Evolutionary conservation across 345 rosid species (phyloP), one percentile per base, ranked within the genome.

Genomic region (Physaria fendleri): DNA sequence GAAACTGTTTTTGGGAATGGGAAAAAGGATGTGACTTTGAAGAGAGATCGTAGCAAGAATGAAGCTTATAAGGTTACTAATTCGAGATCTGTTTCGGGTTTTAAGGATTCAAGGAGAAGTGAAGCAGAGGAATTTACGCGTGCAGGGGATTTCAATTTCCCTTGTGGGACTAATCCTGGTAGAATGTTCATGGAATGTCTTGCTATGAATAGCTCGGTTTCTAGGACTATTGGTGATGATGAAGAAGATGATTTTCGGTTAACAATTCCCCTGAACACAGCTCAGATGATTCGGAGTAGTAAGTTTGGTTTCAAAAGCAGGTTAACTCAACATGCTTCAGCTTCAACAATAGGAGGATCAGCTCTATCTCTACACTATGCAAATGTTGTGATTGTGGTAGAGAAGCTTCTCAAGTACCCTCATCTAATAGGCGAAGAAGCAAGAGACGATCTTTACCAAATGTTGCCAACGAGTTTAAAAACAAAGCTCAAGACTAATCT

Each of bases 371-470:
- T 93, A 68, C 97, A 85, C 62, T 89, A 93, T 61, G 97, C 99
- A 0, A 93, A 89, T 61, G 84, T 89, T 7, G 78, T 93, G 62
- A 87, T 93, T 40, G 85, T 93, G 12, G 75, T 93, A 13, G 97
- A 93, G 79, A 89, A 93, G 81, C 78, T 93, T 56, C 82, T 93
- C 2, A 83, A 75, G 11, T 85, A 89, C 54, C 99, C 99, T 62
- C 99, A 86, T 76, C 75, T 89, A 50, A 94, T 93, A 10, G 99
- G 97, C 0, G 97, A 89, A 63, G 97, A 89, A 71, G 95, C 99
- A 8, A 78, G 99, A 71, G 95, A 83, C 18, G 94, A 93, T 81
- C 78, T 93, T 69, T 89, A 92, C 71, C 93, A 88, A 74, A 92
- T 92, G 96, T 37, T 92, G 33, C 98, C 98, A 0, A 69, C 83